Percentiles rank a stretch among this genome's conserved stretches.
These are phyloP conservation scores for Jimgerdemannia flammicorona DNA, from an alignment of 192 early-diverging fungal genomes.

Conservation along the genomic window DNA sequence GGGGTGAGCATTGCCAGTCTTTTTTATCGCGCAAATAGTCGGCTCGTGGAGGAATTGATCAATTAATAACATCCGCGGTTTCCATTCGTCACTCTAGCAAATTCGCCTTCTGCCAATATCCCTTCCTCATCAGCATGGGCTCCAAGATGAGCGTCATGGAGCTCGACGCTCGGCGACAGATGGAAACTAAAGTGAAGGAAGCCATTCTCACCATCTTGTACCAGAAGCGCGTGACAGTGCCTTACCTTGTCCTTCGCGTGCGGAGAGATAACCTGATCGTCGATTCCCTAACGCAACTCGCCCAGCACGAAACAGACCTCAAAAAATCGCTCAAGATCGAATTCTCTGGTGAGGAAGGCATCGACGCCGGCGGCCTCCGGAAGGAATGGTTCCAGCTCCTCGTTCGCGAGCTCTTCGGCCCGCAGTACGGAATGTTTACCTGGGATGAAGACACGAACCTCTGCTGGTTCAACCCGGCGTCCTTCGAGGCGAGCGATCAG, in stretches of 20 bases:
- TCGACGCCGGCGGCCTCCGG: slow-evolving; percentile 94
- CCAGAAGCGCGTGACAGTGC: slow-evolving; percentile 43
- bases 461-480: slow-evolving; percentile 78
- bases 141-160: slow-evolving; percentile 78
- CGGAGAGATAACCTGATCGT: slow-evolving; percentile 65
- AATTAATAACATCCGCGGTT: not conserved
- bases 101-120: slow-evolving; percentile 84
- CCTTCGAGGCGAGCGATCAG: slow-evolving; percentile 73
- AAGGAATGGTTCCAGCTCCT: slow-evolving; percentile 98
- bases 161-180: slow-evolving; percentile 70
- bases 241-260: slow-evolving; percentile 57
- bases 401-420: slow-evolving; percentile 89
- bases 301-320: slow-evolving; percentile 71
- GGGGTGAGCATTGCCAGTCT: slow-evolving; percentile 26
- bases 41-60: not conserved
- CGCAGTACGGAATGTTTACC: slow-evolving; percentile 83
- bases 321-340: slow-evolving; percentile 91
- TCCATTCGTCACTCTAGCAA: slow-evolving; percentile 26
- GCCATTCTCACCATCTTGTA: slow-evolving; percentile 58
- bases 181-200: slow-evolving; percentile 70
- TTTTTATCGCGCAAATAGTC: not conserved
- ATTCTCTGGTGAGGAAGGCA: slow-evolving; percentile 92
- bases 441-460: slow-evolving; percentile 60
- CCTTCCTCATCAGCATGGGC: slow-evolving; percentile 70
- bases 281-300: slow-evolving; percentile 71